Evolutionary conservation across 2,329 filamentous ascomycete genomes (phyloP).

Genomic region (Diaporthe sp.): DNA sequence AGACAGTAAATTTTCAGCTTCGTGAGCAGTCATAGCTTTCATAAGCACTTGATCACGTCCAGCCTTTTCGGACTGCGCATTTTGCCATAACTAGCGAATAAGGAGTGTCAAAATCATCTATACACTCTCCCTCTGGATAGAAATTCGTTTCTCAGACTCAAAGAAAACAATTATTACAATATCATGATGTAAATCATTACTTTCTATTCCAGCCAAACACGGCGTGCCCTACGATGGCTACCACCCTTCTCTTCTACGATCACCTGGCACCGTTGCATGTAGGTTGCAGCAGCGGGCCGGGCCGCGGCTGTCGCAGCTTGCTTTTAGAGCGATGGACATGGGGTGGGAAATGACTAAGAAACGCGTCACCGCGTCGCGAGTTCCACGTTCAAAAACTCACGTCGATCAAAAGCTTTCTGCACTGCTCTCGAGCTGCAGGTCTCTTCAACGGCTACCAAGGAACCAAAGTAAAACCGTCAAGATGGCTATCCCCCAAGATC

Average conservation of each 20-base stretch:
- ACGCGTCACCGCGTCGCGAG: slow-evolving; percentile 8
- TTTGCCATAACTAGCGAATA: neutral
- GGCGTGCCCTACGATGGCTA: neutral
- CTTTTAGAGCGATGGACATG: neutral
- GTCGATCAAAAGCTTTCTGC: neutral
- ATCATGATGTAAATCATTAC: neutral
- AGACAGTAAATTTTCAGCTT: neutral
- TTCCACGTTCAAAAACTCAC: neutral
- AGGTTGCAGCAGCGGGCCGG: too few species aligned
- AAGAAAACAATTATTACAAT: neutral
- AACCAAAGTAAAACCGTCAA: neutral
- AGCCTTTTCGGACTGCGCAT: neutral
- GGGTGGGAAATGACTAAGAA: neutral
- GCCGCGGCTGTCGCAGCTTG: too few species aligned
- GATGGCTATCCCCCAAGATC: neutral
- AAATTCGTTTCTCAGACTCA: neutral
- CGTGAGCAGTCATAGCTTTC: neutral
- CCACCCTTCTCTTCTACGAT: neutral
- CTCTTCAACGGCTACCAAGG: neutral
- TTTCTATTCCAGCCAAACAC: neutral
- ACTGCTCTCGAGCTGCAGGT: neutral
- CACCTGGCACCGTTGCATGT: neutral
- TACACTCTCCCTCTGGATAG: neutral
- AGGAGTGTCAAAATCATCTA: neutral
- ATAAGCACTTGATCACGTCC: neutral